Conservation (phyloP, 768 basidiomycete genomes). For the Boletus vinaceobasis region DNA sequence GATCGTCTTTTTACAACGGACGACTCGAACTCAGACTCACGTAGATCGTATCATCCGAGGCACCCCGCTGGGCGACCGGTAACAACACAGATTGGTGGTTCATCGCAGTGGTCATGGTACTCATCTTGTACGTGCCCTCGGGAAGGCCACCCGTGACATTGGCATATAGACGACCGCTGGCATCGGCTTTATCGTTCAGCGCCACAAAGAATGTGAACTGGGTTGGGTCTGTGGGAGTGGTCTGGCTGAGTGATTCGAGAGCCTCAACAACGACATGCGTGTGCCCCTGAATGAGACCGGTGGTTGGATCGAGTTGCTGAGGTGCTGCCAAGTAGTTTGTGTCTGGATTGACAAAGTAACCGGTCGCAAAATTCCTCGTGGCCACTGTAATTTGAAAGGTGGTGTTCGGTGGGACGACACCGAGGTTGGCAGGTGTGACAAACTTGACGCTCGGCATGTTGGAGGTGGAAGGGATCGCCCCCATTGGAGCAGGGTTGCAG, state of each 20-base stretch:
- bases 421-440: conserved; percentile 42
- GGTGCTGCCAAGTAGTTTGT: conserved; percentile 56
- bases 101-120: conserved; percentile 42
- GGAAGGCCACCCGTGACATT: conserved; percentile 52
- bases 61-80: conserved; percentile 39
- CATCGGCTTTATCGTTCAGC: conserved; percentile 42
- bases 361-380: conserved; percentile 44
- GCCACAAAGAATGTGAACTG: conserved; percentile 60
- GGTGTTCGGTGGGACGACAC: conserved; percentile 40
- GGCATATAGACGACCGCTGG: conserved; percentile 43
- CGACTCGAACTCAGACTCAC: conserved; percentile 19
- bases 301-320: conserved; percentile 40
- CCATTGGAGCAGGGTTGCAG: conserved; percentile 63
- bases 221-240: conserved; percentile 45
- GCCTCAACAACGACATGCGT: conserved; percentile 59
- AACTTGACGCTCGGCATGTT: conserved; percentile 59
- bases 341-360: conserved; percentile 55
- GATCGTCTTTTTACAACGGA: not conserved
- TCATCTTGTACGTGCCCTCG: conserved; percentile 48
- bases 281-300: conserved; percentile 58
- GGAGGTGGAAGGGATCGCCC: conserved; percentile 46
- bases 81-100: conserved; percentile 43
- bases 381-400: conserved; percentile 54
- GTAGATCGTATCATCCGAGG: conserved; percentile 41
- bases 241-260: conserved; percentile 46